These are phyloP conservation scores for Cryphonectria radicalis DNA, from an alignment of 2,329 filamentous ascomycete species.

Conservation along the genomic window DNA sequence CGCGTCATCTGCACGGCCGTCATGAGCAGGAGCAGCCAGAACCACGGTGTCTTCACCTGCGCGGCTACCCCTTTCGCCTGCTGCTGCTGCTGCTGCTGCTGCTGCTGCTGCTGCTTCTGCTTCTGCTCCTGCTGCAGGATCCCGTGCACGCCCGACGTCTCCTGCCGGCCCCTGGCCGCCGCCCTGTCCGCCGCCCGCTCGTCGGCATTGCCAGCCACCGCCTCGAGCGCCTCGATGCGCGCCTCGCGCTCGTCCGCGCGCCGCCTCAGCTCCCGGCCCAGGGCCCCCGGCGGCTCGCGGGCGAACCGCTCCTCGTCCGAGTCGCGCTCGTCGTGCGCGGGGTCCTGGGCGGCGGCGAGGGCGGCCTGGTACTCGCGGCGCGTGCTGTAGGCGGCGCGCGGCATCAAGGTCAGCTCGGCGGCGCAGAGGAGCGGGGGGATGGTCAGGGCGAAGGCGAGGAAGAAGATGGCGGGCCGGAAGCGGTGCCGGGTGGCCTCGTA, in stretches of 20 bases:
- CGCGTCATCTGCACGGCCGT: slow-evolving; percentile 63
- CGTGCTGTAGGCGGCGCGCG: slow-evolving; percentile 44
- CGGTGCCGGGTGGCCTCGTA: slow-evolving; percentile 50
- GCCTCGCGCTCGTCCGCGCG: slow-evolving; percentile 57
- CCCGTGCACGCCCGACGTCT: slow-evolving; percentile 70
- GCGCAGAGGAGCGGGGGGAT: slow-evolving; percentile 43
- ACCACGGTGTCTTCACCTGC: slow-evolving; percentile 73
- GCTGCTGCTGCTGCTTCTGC: slow-evolving; percentile 61
- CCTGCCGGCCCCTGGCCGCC: slow-evolving; percentile 56
- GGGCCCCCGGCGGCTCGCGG: slow-evolving; percentile 38
- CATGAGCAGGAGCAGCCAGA: slow-evolving; percentile 70
- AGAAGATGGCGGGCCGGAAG: slow-evolving; percentile 45
- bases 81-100: slow-evolving; percentile 56
- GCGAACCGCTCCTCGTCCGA: slow-evolving; percentile 60
- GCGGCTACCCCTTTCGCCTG: slow-evolving; percentile 55
- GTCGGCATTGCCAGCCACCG: slow-evolving; percentile 61
- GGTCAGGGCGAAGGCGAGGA: slow-evolving; percentile 42
- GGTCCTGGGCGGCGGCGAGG: slow-evolving; percentile 44
- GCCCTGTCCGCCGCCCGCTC: slow-evolving; percentile 60
- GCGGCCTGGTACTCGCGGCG: slow-evolving; percentile 45
- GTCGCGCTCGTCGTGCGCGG: slow-evolving; percentile 50
- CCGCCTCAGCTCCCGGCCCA: slow-evolving; percentile 47
- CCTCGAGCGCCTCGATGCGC: slow-evolving; percentile 65
- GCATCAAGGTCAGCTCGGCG: slow-evolving; percentile 47
- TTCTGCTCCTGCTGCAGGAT: slow-evolving; percentile 63